Percentiles rank a stretch among this genome's conserved stretches.
Conservation (phyloP, 164 flowering plant genomes). For the Aristolochia contorta region DNA sequence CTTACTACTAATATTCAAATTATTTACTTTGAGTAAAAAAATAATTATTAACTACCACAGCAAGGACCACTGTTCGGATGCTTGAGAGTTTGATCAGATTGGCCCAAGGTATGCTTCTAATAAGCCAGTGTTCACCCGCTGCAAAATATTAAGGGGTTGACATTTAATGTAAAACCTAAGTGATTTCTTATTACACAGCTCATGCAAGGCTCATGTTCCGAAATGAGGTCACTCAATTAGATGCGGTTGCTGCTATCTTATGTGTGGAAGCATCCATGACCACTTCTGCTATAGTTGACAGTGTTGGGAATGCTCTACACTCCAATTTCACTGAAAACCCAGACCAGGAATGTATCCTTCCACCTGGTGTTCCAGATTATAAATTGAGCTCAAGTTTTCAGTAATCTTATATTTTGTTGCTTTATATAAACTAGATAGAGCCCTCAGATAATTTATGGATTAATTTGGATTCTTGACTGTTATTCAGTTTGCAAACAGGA, state of each 20-base stretch:
- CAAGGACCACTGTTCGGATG: constrained; percentile 97
- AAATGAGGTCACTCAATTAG: constrained; percentile 74
- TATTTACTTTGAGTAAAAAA: background rate
- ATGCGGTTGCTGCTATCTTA: constrained; percentile 87
- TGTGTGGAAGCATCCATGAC: constrained; percentile 98
- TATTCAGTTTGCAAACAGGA: constrained; percentile 71
- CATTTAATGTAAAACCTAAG: background rate
- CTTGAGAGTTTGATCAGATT: constrained; percentile 90
- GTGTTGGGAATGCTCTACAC: constrained; percentile 82
- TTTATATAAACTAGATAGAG: too few species aligned
- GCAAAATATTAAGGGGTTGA: background rate
- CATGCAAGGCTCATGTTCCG: constrained; percentile 98
- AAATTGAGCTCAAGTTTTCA: too few species aligned
- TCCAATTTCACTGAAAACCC: constrained; percentile 86
- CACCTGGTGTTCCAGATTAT: too few species aligned
- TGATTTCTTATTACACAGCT: constrained; percentile 33
- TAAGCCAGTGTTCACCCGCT: background rate
- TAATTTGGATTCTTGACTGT: constrained; percentile 25
- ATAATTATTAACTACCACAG: constrained; percentile 24
- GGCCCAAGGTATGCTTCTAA: constrained; percentile 62
- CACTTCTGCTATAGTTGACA: constrained; percentile 88
- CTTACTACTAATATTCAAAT: background rate
- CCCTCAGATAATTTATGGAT: too few species aligned
- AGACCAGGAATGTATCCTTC: constrained; percentile 92
- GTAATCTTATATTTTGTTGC: too few species aligned